Evolutionary conservation across 805 yeast genomes (phyloP).

Genomic region (Nakazawaea ishiwadae): DNA sequence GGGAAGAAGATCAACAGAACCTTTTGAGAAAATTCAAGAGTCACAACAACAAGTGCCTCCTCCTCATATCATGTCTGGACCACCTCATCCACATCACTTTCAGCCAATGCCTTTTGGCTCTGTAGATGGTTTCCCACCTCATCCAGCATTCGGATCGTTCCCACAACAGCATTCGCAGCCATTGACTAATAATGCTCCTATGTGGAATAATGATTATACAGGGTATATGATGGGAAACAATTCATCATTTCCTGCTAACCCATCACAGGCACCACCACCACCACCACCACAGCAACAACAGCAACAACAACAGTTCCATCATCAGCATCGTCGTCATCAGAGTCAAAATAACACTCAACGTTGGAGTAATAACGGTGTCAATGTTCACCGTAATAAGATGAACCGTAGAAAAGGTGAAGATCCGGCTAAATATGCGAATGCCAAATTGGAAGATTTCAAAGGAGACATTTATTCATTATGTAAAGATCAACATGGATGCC

Average conservation of each 20-base stretch:
- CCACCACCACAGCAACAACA: background rate
- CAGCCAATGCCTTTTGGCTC: slow-evolving; percentile 1
- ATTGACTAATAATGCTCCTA: background rate
- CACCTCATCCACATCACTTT: slow-evolving; percentile 1
- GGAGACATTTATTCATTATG: slow-evolving; percentile 78
- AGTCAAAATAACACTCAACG: slow-evolving; percentile 7
- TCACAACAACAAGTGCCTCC: too few species aligned
- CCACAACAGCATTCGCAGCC: slow-evolving; percentile 1
- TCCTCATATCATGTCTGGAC: background rate
- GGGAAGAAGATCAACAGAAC: background rate
- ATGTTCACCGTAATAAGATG: slow-evolving; percentile 12
- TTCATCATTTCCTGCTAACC: background rate
- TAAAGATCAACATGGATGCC: slow-evolving; percentile 95
- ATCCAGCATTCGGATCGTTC: background rate
- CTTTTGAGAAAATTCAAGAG: too few species aligned
- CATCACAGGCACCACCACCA: background rate
- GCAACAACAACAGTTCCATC: background rate
- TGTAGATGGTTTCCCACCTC: background rate
- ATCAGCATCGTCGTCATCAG: background rate
- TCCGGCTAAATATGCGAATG: slow-evolving; percentile 64
- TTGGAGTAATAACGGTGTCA: slow-evolving; percentile 11
- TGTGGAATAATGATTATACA: slow-evolving; percentile 3
- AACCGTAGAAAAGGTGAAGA: slow-evolving; percentile 52
- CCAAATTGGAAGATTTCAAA: slow-evolving; percentile 60
- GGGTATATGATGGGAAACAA: slow-evolving; percentile 1